Percentiles rank a stretch among this genome's conserved stretches.
Evolutionary conservation across 2,329 filamentous ascomycete genomes (phyloP).

Genomic region (Diaporthe ampelina): DNA sequence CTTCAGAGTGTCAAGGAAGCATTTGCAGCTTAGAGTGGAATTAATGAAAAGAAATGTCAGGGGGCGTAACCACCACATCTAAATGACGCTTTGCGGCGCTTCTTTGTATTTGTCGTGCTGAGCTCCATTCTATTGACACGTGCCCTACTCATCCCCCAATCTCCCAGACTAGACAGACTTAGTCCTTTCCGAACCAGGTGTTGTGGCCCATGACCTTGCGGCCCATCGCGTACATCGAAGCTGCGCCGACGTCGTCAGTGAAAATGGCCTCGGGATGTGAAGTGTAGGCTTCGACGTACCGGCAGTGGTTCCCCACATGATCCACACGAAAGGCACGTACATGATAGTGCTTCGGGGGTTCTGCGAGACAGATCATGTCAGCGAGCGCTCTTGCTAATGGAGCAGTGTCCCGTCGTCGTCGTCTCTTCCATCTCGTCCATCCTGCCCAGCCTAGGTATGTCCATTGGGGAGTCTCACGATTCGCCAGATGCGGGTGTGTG

Average conservation of each 20-base stretch:
- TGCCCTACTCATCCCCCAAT: neutral
- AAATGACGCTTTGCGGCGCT: slow-evolving; percentile 28
- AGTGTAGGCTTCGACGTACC: slow-evolving; percentile 62
- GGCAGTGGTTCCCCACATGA: slow-evolving; percentile 73
- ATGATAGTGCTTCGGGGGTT: slow-evolving; percentile 74
- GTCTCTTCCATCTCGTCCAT: slow-evolving; percentile 15
- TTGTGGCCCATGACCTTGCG: slow-evolving; percentile 84
- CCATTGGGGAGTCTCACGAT: slow-evolving; percentile 71
- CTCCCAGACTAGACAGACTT: slow-evolving; percentile 44
- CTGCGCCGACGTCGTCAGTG: slow-evolving; percentile 52
- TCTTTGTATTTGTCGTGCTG: slow-evolving; percentile 32
- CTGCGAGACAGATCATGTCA: slow-evolving; percentile 58
- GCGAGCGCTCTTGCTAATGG: slow-evolving; percentile 28
- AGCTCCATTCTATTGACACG: slow-evolving; percentile 29
- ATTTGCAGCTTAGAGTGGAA: slow-evolving; percentile 19
- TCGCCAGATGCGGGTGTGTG: slow-evolving; percentile 79
- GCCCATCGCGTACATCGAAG: slow-evolving; percentile 78
- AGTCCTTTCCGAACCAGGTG: slow-evolving; percentile 78
- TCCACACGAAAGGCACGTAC: slow-evolving; percentile 77
- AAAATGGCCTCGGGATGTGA: slow-evolving; percentile 34
- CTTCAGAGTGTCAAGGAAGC: slow-evolving; percentile 1
- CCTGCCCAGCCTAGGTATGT: neutral
- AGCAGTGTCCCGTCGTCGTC: slow-evolving; percentile 18
- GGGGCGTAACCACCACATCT: slow-evolving; percentile 18
- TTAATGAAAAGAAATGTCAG: slow-evolving; percentile 38